phyloP scores from a whole-genome alignment of 83 land plant genomes.

The Picea abies region DNA sequence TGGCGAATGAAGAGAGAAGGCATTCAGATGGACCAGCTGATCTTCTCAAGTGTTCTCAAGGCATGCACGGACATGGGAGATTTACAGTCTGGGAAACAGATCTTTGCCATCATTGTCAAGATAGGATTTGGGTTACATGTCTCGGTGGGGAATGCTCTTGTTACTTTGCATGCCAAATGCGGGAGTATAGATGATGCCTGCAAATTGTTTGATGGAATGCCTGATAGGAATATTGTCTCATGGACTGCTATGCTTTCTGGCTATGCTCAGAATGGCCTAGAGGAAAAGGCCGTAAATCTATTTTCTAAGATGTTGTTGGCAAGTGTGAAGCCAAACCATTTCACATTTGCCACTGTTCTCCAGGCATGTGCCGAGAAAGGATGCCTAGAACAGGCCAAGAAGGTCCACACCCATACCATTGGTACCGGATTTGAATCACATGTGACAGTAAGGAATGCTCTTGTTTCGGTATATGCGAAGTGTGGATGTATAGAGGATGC shows the following conservation, averaged over 20 bases:
- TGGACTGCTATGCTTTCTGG: conserved; percentile 35
- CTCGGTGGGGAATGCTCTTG: conserved; percentile 37
- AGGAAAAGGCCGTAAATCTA: conserved; percentile 17
- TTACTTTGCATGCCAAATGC: conserved; percentile 57
- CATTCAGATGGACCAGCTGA: conserved; percentile 38
- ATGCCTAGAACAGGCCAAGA: conserved; percentile 28
- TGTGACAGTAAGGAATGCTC: conserved; percentile 26
- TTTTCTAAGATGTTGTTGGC: conserved; percentile 20
- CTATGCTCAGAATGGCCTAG: conserved; percentile 14
- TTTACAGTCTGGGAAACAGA: conserved; percentile 41
- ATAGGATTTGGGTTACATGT: conserved; percentile 23
- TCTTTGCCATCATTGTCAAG: conserved; percentile 42
- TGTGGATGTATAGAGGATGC: neutral
- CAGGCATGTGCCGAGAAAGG: conserved; percentile 42
- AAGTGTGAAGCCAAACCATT: conserved; percentile 40
- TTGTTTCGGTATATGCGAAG: neutral
- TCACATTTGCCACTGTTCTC: conserved; percentile 51
- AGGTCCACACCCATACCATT: conserved; percentile 33
- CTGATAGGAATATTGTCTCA: conserved; percentile 14
- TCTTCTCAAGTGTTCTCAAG: conserved; percentile 47
- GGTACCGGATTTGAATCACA: conserved; percentile 18
- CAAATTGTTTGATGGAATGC: conserved; percentile 7
- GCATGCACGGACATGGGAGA: conserved; percentile 50
- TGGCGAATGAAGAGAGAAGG: conserved; percentile 43
- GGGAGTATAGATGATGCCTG: neutral